Evolutionary conservation across 306 rosid genomes (phyloP), one percentile per base, ranked within the genome.

Genomic region (Fagus crenata): DNA sequence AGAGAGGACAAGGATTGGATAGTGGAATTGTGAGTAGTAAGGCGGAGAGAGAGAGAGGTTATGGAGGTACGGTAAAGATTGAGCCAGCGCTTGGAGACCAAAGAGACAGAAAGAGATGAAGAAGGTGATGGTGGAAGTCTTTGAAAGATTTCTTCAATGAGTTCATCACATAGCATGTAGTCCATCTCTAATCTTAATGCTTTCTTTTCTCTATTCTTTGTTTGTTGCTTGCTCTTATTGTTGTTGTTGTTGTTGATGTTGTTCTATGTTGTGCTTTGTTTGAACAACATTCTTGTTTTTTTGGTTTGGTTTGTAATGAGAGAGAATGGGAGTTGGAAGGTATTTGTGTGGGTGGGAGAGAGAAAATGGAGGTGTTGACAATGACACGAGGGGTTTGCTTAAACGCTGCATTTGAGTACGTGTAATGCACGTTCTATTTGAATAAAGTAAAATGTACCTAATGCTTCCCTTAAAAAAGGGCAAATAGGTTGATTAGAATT

Each of bases 41-140:
- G 65, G 14, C 81, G 91, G 35, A 95, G 96, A 40, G 96, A 88
- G 41, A 95, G 90, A 49, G 91, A 79, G 69, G 90, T 87, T 55
- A 32, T 87, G 49, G 96, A 90, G 12, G 90, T 78, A 22, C 98
- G 91, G 86, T 75, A 84, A 77, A 95, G 93, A 56, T 42, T 65
- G 63, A 95, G 98, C 98, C 98, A 95, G 12, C 97, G 93, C 77
- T 87, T 92, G 72, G 85, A 92, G 77, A 95, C 97, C 6, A 95
- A 75, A 74, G 96, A 79, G 40, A 95, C 84, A 0, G 93, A 83
- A 5, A 85, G 71, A 0, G 90, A 84, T 0, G 91, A 85, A 71
- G 92, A 73, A 0, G 84, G 81, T 4, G 96, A 75, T 0, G 87
- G 81, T 6, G 97, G 92, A 6, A 92, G 87, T 69, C 77, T 90